These are phyloP conservation scores for Pneumocystis murina DNA, from an alignment of 1,139 yeast genomes.

Conservation along the genomic window DNA sequence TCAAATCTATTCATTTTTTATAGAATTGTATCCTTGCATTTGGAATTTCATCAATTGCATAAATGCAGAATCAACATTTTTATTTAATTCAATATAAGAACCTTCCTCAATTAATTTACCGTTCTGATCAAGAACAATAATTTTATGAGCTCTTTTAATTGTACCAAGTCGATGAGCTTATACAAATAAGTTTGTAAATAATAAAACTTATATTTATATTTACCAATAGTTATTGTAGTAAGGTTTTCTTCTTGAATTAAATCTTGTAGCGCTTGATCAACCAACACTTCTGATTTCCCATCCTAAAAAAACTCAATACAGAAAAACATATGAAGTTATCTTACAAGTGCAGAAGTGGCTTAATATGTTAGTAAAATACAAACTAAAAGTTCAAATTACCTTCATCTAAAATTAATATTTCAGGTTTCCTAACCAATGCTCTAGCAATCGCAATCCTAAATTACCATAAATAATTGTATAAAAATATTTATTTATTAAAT, in stretches of 20 bases:
- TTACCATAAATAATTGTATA: background rate
- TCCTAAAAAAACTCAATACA: conserved; percentile 27
- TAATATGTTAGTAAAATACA: conserved; percentile 36
- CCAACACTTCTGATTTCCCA: conserved; percentile 72
- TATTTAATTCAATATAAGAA: conserved; percentile 45
- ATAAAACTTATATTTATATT: background rate
- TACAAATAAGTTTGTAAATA: background rate
- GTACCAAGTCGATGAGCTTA: conserved; percentile 70
- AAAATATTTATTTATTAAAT: background rate
- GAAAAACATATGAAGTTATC: background rate
- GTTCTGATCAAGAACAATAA: conserved; percentile 58
- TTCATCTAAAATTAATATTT: conserved; percentile 59
- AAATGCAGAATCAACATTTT: conserved; percentile 49
- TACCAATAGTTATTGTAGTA: conserved; percentile 70
- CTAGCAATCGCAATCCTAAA: conserved; percentile 61
- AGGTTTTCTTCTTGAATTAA: conserved; percentile 48
- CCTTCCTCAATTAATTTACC: conserved; percentile 86
- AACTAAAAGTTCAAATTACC: conserved; percentile 28
- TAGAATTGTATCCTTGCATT: background rate
- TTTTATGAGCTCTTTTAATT: conserved; percentile 66
- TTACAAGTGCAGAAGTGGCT: conserved; percentile 23
- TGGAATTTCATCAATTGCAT: conserved; percentile 39
- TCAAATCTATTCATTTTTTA: background rate
- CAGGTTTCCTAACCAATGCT: conserved; percentile 59
- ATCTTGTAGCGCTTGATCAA: conserved; percentile 45